Conservation (phyloP, 2,329 filamentous ascomycete species). For the Tolypocladium amazonense region DNA sequence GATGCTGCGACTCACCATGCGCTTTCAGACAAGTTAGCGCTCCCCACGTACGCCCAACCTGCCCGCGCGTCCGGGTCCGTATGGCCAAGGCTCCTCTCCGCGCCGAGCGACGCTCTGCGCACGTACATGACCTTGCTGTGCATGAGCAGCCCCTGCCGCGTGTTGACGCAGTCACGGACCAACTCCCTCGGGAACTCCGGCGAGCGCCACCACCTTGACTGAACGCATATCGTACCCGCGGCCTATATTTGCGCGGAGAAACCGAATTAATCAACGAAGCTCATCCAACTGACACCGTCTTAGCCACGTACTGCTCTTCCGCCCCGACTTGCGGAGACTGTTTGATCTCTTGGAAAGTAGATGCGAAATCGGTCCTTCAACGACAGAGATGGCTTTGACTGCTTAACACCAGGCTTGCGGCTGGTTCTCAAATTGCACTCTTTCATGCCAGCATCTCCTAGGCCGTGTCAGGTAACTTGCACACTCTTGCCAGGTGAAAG, state of each 20-base stretch:
- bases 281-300: not conserved
- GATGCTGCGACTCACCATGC: constrained; percentile 59
- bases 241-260: constrained; percentile 28
- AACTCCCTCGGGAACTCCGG: constrained; percentile 59
- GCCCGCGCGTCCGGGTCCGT: constrained; percentile 4
- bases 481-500: constrained; percentile 5
- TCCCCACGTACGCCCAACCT: constrained; percentile 80
- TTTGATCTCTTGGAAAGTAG: constrained; percentile 70
- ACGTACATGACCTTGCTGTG: constrained; percentile 72
- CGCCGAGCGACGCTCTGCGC: constrained; percentile 11
- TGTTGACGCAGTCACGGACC: constrained; percentile 67
- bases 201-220: constrained; percentile 60
- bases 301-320: constrained; percentile 36
- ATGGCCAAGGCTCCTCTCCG: not conserved
- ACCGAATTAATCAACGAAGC: constrained; percentile 8
- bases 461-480: constrained; percentile 1
- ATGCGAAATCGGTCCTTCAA: constrained; percentile 50
- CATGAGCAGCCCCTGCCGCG: constrained; percentile 62
- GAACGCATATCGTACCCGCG: constrained; percentile 77
- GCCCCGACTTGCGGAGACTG: constrained; percentile 54
- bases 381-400: constrained; percentile 9
- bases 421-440: constrained; percentile 30
- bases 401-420: constrained; percentile 13
- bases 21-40: constrained; percentile 84
- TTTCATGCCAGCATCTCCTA: constrained; percentile 29